Conservation (phyloP, 768 basidiomycete species). For the Pisolithus sp. region DNA sequence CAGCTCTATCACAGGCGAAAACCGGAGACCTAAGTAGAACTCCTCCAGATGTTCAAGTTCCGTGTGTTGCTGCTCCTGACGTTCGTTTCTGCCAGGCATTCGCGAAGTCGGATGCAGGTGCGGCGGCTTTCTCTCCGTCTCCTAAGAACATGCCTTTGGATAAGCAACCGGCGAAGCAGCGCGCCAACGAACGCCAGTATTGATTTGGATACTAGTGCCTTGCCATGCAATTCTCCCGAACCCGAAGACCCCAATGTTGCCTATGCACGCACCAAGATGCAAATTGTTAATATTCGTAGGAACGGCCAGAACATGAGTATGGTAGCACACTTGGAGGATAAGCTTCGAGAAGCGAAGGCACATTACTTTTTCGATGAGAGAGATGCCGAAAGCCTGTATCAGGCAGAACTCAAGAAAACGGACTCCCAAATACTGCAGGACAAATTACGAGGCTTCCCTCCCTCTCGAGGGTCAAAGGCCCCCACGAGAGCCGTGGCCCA, state of each 20-base stretch:
- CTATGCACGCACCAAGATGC: slow-evolving; percentile 59
- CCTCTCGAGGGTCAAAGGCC: not conserved
- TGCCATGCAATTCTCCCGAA: slow-evolving; percentile 31
- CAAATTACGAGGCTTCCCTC: slow-evolving; percentile 28
- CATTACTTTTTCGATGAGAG: slow-evolving; percentile 68
- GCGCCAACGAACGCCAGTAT: slow-evolving; percentile 5
- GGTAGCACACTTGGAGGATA: slow-evolving; percentile 37
- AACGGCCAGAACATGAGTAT: slow-evolving; percentile 18
- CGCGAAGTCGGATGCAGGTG: slow-evolving; percentile 34
- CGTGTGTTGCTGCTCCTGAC: not conserved
- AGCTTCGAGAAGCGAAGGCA: slow-evolving; percentile 40
- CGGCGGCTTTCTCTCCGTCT: slow-evolving; percentile 32
- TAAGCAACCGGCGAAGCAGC: not conserved
- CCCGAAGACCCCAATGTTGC: slow-evolving; percentile 50
- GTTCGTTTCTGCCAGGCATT: slow-evolving; percentile 1
- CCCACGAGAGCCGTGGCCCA: not conserved
- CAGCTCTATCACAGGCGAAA: slow-evolving; percentile 1
- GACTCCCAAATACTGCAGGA: slow-evolving; percentile 41
- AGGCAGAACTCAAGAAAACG: slow-evolving; percentile 44
- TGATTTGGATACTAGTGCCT: slow-evolving; percentile 14
- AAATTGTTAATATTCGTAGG: slow-evolving; percentile 39
- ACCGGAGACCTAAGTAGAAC: slow-evolving; percentile 3
- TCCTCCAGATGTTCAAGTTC: not conserved
- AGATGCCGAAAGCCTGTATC: slow-evolving; percentile 57
- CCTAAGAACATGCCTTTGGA: not conserved